These are phyloP conservation scores for Apium graveolens DNA, from an alignment of 129 eudicot species.

Conservation along the genomic window DNA sequence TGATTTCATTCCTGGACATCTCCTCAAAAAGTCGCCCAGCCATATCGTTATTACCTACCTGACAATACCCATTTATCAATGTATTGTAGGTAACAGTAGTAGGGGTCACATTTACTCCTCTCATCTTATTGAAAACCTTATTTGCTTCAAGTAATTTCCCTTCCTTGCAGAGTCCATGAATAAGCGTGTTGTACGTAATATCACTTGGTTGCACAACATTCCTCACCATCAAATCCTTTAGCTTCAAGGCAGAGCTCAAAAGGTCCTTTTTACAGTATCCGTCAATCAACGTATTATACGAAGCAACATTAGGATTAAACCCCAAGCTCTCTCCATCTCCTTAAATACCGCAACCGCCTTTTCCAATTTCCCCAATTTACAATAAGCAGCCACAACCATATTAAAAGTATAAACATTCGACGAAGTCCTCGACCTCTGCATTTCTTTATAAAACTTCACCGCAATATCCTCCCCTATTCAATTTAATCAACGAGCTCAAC, in stretches of 20 bases:
- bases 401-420: slow-evolving; percentile 67
- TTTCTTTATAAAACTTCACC: slow-evolving; percentile 48
- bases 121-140: slow-evolving; percentile 61
- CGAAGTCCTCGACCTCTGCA: slow-evolving; percentile 41
- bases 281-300: slow-evolving; percentile 54
- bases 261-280: slow-evolving; percentile 55
- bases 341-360: slow-evolving; percentile 49
- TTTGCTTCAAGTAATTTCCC: slow-evolving; percentile 62
- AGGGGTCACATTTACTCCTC: slow-evolving; percentile 35
- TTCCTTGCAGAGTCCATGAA: slow-evolving; percentile 60
- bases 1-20: slow-evolving; percentile 46
- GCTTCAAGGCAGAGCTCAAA: slow-evolving; percentile 41
- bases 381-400: slow-evolving; percentile 49
- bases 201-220: slow-evolving; percentile 42
- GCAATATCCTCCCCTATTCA: slow-evolving; percentile 43
- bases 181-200: slow-evolving; percentile 58
- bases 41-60: slow-evolving; percentile 45
- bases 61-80: slow-evolving; percentile 53
- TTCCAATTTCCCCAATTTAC: slow-evolving; percentile 56
- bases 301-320: slow-evolving; percentile 31
- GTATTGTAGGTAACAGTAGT: slow-evolving; percentile 64
- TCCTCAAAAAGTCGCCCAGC: slow-evolving; percentile 57
- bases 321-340: slow-evolving; percentile 61
- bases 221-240: slow-evolving; percentile 60
- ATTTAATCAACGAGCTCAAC: slow-evolving; percentile 26